phyloP scores from a whole-genome alignment of 192 early-diverging fungal species.

The Coemansia aciculifera region DNA sequence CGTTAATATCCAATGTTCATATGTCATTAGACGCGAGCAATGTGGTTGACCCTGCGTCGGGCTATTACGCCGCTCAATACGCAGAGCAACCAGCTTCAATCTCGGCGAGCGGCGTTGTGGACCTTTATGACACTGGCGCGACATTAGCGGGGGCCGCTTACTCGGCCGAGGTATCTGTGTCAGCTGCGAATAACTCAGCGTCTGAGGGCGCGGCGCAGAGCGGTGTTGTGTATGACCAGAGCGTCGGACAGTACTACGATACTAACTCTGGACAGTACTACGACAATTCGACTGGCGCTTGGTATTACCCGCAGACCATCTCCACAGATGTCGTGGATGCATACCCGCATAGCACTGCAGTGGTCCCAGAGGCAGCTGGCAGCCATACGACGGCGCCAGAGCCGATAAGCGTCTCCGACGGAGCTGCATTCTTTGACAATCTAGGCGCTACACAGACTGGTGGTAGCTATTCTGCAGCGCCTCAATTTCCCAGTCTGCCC shows the following conservation, averaged over 20 bases:
- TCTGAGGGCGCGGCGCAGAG: neutral
- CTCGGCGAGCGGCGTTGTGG: neutral
- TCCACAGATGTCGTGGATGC: neutral
- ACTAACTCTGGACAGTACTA: constrained; percentile 49
- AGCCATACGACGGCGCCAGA: neutral
- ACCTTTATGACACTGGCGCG: neutral
- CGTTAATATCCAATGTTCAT: neutral
- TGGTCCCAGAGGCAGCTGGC: neutral
- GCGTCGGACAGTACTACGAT: constrained; percentile 48
- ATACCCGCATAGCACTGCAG: neutral
- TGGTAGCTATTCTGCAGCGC: neutral
- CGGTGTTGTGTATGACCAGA: constrained; percentile 38
- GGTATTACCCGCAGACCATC: constrained; percentile 39
- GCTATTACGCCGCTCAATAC: neutral
- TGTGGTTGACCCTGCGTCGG: neutral
- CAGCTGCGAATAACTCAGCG: neutral
- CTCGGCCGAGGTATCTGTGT: neutral
- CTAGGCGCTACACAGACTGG: constrained; percentile 1
- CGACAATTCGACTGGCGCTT: constrained; percentile 34
- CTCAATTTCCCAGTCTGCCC: neutral
- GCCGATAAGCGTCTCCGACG: constrained; percentile 9
- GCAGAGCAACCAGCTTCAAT: neutral
- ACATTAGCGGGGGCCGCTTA: neutral
- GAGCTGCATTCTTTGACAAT: constrained; percentile 50
- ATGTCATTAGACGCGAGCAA: neutral